Conservation (phyloP, 2,329 filamentous ascomycete genomes). For the Phaeosphaeriaceae sp. region DNA sequence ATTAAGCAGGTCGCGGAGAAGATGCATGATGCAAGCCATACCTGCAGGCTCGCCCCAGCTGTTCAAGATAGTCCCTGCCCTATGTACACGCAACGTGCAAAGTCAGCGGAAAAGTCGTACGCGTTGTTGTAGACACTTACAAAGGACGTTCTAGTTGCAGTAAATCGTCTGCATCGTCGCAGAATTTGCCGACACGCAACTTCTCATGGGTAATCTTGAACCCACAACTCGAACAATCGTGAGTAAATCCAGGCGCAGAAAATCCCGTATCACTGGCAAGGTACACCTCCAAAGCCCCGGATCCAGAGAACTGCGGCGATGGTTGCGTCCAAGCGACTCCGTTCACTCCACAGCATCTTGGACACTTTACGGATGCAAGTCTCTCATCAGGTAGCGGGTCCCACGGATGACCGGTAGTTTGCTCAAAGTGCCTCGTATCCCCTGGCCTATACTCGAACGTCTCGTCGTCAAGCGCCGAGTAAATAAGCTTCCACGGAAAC, state of each 20-base stretch:
- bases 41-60: conserved; percentile 59
- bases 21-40: background rate
- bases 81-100: background rate
- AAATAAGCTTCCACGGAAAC: conserved; percentile 66
- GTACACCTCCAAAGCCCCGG: conserved; percentile 40
- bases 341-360: conserved; percentile 55
- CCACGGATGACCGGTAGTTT: conserved; percentile 62
- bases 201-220: conserved; percentile 62
- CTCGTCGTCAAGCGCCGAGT: conserved; percentile 59
- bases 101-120: background rate
- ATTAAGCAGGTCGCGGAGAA: background rate
- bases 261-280: conserved; percentile 61
- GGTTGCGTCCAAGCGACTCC: conserved; percentile 66
- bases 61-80: conserved; percentile 68
- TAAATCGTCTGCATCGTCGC: conserved; percentile 61
- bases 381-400: conserved; percentile 62
- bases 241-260: conserved; percentile 63
- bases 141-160: conserved; percentile 61
- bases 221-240: conserved; percentile 61
- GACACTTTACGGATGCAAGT: conserved; percentile 62
- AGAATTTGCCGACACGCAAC: conserved; percentile 69
- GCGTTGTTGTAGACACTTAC: conserved; percentile 33
- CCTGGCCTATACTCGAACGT: conserved; percentile 63
- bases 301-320: conserved; percentile 17
- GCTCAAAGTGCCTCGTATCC: conserved; percentile 52